Base-by-base conservation (phyloP, 2,329 filamentous ascomycete species). In the Xylariaceae sp. region DNA sequence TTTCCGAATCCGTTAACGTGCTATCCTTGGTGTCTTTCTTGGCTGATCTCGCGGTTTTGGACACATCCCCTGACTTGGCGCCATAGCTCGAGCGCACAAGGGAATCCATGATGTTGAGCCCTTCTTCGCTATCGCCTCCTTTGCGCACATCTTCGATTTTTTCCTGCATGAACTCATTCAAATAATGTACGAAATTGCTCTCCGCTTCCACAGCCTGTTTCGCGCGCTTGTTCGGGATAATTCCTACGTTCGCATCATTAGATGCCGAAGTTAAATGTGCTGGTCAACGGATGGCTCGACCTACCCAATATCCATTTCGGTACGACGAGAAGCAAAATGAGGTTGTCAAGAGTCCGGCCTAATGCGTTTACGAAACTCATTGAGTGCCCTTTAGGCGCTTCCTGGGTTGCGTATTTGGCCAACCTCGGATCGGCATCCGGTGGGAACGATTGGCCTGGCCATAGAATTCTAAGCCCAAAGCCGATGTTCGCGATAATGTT, bases 311-410 rank as follows among this genome's bases (percentile, higher is more conserved):
- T 63, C 77, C 81, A 85, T 18, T 70, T 72, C 0, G 88, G 88
- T 2, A 84, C 65, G 6, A 91, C 57, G 44, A 90, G 73, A 26
- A 89, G 78, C 54, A 83, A 69, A 46, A 90, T 71, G 29, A 91
- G 83, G 58, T 84, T 80, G 54, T 90, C 81, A 61, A 91, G 73
- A 37, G 89, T 73, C 14, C 74, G 77, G 48, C 81, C 81, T 56
- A 91, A 73, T 12, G 88, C 84, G 45, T 85, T 79, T 19, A 82
- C 81, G 71, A 90, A 91, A 49, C 80, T 87, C 80, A 91, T 78
- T 3, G 78, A 80, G 66, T 89, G 82, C 0, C 85, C 86, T 12
- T 70, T 65, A 1, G 77, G 73, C 23, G 79, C 74, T 16, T 78
- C 66, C 10, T 76, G 73, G 42, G 76, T 77, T 45, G 76, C 75